Conservation (phyloP, 208 protist species). For the Acanthamoeba lenticulata region DNA sequence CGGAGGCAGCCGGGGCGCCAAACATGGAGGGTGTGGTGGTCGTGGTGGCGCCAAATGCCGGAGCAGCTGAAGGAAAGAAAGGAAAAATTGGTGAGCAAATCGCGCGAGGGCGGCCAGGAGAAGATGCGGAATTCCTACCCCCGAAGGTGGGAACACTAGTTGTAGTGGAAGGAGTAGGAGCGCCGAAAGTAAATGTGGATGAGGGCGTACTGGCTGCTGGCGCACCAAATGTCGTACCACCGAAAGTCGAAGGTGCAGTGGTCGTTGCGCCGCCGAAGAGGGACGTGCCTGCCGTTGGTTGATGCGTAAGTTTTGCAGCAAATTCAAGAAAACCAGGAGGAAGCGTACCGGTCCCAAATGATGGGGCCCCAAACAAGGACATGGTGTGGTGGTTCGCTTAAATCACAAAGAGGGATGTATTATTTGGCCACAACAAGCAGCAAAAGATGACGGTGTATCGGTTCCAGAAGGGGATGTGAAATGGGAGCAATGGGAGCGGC, state of each 20-base stretch:
- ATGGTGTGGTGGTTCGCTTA: no score
- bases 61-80: neutral
- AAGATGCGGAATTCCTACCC: neutral
- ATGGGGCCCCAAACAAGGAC: no score
- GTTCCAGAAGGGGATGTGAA: no score
- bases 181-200: conserved; percentile 1
- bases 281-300: neutral
- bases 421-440: no score
- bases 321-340: neutral
- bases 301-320: neutral
- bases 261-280: neutral
- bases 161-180: neutral
- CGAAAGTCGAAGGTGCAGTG: neutral
- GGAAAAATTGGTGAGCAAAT: neutral
- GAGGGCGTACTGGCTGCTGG: neutral
- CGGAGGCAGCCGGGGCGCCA: neutral
- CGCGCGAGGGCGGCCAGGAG: neutral
- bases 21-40: neutral
- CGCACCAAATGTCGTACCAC: neutral
- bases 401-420: no score
- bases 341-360: neutral
- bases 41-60: neutral
- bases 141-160: neutral
- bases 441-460: no score
- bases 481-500: no score